Conservation (phyloP, 2,329 filamentous ascomycete genomes). For the Fusarium secorum region DNA sequence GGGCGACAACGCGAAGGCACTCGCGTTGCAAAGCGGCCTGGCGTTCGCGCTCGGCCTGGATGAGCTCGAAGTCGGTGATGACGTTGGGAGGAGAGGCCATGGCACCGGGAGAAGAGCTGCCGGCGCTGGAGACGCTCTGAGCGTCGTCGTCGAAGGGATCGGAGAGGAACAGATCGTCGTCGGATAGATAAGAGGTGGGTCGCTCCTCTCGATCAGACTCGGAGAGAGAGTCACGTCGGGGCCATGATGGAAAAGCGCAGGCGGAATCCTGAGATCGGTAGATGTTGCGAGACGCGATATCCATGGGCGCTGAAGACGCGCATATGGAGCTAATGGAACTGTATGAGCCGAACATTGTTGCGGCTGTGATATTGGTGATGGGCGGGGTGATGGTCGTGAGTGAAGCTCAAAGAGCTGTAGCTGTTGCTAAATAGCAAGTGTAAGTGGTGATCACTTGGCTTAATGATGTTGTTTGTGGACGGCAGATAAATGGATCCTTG, state of each 20-base stretch:
- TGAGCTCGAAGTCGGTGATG: constrained; percentile 57
- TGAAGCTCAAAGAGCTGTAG: constrained; percentile 32
- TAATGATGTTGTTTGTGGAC: constrained; percentile 29
- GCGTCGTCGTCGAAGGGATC: constrained; percentile 60
- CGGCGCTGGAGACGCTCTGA: constrained; percentile 57
- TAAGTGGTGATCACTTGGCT: constrained; percentile 28
- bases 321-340: constrained; percentile 60
- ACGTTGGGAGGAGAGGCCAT: constrained; percentile 48
- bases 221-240: constrained; percentile 61
- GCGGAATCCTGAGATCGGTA: constrained; percentile 52
- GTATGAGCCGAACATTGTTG: constrained; percentile 59
- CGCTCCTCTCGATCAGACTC: constrained; percentile 53
- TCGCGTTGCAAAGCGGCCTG: constrained; percentile 59
- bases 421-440: constrained; percentile 29
- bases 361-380: constrained; percentile 31
- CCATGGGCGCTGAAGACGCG: constrained; percentile 54
- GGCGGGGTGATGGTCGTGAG: constrained; percentile 31
- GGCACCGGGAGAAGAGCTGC: constrained; percentile 49
- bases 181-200: constrained; percentile 66
- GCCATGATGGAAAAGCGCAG: constrained; percentile 68
- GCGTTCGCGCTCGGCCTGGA: constrained; percentile 60
- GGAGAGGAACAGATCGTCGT: constrained; percentile 68
- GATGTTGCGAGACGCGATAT: constrained; percentile 53
- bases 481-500: constrained; percentile 26
- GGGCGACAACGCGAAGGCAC: constrained; percentile 58